Base-by-base conservation (phyloP, 345 rosid genomes). In the Anacardium occidentale region DNA sequence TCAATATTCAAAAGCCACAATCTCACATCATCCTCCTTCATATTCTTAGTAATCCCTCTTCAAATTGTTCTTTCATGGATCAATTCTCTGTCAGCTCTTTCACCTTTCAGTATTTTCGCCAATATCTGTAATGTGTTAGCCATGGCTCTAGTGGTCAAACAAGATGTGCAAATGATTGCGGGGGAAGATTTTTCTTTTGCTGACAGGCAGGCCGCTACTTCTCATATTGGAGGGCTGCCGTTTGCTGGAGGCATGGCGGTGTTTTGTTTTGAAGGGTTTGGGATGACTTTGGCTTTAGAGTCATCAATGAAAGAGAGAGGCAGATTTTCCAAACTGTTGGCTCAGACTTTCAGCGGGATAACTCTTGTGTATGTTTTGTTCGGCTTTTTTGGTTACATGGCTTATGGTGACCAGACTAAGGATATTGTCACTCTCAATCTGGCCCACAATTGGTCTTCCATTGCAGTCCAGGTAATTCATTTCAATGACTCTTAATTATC, bases 181-280 rank as follows among this genome's bases (percentile, higher is more conserved):
- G 74, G 76, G 8, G 92, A 96, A 26, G 90, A 86, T 24, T 88
- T 95, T 72, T 91, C 89, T 52, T 88, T 92, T 72, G 68, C 78
- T 18, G 96, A 92, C 63, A 85, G 97, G 78, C 69, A 80, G 13
- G 99, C 96, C 1, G 62, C 92, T 71, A 74, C 89, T 1, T 76
- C 87, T 52, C 80, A 72, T 25, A 66, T 93, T 8, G 88, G 94
- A 66, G 94, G 93, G 60, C 76, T 95, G 75, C 97, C 96, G 0
- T 91, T 95, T 76, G 99, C 98, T 0, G 88, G 79, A 59, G 99
- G 99, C 57, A 90, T 91, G 91, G 97, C 98, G 0, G 91, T 95
- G 62, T 95, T 90, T 66, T 92, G 97, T 77, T 95, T 95, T 21
- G 96, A 95, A 76, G 99, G 99, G 40, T 92, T 92, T 57, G 96